Base-by-base conservation (phyloP, 768 basidiomycete species). In the Porpolomopsis calyptriformis region DNA sequence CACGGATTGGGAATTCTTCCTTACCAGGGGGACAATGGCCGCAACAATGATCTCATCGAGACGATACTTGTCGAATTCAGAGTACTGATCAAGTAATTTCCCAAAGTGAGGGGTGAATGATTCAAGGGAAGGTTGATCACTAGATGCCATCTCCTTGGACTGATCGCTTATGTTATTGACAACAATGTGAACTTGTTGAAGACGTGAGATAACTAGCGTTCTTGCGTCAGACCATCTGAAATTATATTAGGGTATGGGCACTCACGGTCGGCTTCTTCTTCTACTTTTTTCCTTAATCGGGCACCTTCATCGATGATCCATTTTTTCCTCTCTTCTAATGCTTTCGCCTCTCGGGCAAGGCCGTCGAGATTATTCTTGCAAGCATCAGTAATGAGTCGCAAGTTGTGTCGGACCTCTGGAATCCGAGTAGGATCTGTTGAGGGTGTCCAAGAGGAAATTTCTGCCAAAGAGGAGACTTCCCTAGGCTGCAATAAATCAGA, bases 391-490 rank as follows among this genome's bases (percentile, higher is more conserved):
- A 99, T 89, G 35, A 97, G 75, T 3, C 85, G 79, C 22, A 99
- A 65, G 60, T 98, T 99, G 60, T 99, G 93, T 20, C 94, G 78
- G n/a, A 99, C 78, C 69, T 99, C 96, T 0, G 96, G 96, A 51
- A 98, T 81, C 45, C 88, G 82, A 40, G 81, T 88, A 4, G 82
- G 74, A 54, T 99, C 94, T 11, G 79, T 78, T 0, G 90, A 80
- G 1, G 90, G 89, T 8, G 85, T 82, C 91, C 92, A 96, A 2
- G 77, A 78, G 49, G 73, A 83, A 53, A 92, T 65, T 34, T 90
- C 82, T 10, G 90, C 78, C 40, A 98, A 60, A 1, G 91, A 92
- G 3, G 84, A 72, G 19, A 94, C 80, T 67, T 97, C 90, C 25
- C 84, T 74, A n/a, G 82, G 82, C 86, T 93, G 55, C 43, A 52